These are phyloP conservation scores for Phytophthora hybrid DNA, from an alignment of 352 stramenopile species.

Conservation along the genomic window DNA sequence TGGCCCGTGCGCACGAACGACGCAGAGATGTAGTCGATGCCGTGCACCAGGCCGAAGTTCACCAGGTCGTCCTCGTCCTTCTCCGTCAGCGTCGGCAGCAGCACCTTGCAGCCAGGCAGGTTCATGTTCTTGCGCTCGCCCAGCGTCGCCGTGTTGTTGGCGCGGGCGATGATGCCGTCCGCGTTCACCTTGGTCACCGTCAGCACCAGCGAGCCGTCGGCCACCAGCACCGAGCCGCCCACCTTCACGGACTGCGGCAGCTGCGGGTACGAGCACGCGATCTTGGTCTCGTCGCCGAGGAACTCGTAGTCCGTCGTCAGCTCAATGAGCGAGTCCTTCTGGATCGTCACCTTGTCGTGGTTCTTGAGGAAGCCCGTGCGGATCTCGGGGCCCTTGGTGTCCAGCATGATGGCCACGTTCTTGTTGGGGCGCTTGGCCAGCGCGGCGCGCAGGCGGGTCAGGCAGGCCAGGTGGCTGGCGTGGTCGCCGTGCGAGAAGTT, in stretches of 20 bases:
- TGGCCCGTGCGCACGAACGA: slow-evolving; percentile 97
- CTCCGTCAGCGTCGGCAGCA: slow-evolving; percentile 90
- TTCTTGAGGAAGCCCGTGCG: slow-evolving; percentile 82
- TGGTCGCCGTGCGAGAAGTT: slow-evolving; percentile 85
- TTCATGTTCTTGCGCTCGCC: slow-evolving; percentile 97
- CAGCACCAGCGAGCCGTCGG: slow-evolving; percentile 94
- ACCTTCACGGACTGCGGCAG: slow-evolving; percentile 27
- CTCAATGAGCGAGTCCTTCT: slow-evolving; percentile 61
- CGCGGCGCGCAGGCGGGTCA: too few species aligned
- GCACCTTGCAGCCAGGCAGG: slow-evolving; percentile 90
- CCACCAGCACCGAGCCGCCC: slow-evolving; percentile 93
- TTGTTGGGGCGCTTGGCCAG: too few species aligned
- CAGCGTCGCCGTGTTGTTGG: slow-evolving; percentile 84
- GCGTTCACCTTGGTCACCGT: slow-evolving; percentile 83
- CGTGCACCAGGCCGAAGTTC: slow-evolving; percentile 95
- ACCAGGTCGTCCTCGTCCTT: slow-evolving; percentile 94
- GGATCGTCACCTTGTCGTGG: slow-evolving; percentile 55
- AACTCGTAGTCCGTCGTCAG: slow-evolving; percentile 60
- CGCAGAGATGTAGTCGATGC: slow-evolving; percentile 97
- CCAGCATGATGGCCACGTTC: too few species aligned
- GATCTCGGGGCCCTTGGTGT: slow-evolving; percentile 49
- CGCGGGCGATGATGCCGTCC: slow-evolving; percentile 64
- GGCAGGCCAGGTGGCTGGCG: too few species aligned
- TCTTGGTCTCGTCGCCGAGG: slow-evolving; percentile 19
- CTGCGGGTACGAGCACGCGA: slow-evolving; percentile 26